Evolutionary conservation across 2,329 filamentous ascomycete genomes (phyloP), one percentile per base, ranked within the genome.

Genomic region (Colletotrichum trifolii): DNA sequence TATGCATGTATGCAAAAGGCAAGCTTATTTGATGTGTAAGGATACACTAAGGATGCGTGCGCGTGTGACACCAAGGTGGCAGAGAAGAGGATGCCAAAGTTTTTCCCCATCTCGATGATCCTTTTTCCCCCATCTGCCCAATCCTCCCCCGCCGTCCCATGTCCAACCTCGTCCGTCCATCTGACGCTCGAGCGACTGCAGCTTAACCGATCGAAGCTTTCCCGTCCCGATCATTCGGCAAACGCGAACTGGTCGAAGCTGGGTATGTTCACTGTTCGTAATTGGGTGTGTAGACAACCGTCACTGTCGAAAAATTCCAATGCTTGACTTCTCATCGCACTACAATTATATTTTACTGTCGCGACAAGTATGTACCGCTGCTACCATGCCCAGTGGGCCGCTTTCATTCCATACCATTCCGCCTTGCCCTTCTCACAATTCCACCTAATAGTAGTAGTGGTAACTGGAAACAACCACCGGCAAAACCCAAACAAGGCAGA

Each of bases 311-410:
- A 13, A 43, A 2, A 15, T 39, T 13, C 43, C 4, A 25, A 1
- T 38, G 33, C 10, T 50, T 40, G n/a, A 5, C 8, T 54, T 45
- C 5, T 40, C 25, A 25, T 50, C 39, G 40, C 50, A 61, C 50
- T 61, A 61, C 50, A 40, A 56, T 55, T 64, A 64, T 55, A 55
- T 55, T 65, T 52, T 61, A 65, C 57, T 65, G 45, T 38, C 49
- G 39, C 38, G 52, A 46, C 34, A 42, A 49, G 17, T 36, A 61
- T 65, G 50, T 61, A 60, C 57, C 50, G 17, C 52, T 15, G n/a
- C 11, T 50, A 38, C 40, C 34, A 40, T 55, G n/a, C 15, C 15
- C 50, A 39, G 12, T 52, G 34, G 46, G 39, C 7, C 38, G 25
- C 25, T 25, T 25, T 25, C 25, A 25, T 25, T 25, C 25, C 25